Evolutionary conservation across 306 rosid genomes (phyloP), one percentile per base, ranked within the genome.

Genomic region (Crotalaria pallida): DNA sequence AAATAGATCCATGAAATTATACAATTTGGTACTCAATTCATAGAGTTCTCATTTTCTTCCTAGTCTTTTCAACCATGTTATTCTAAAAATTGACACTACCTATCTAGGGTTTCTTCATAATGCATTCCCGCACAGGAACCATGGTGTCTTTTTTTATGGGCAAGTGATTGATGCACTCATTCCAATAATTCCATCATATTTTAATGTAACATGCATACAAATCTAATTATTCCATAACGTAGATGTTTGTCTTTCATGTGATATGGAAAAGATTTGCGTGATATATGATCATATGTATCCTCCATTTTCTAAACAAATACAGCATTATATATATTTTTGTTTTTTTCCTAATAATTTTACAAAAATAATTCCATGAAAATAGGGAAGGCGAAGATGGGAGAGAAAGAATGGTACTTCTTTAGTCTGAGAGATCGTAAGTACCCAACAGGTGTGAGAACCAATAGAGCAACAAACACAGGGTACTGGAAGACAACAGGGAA

Each of bases 331-430:
- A n/a, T n/a, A n/a, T n/a, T n/a, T 0, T 64, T 15, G 15, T 1
- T 56, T 59, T 53, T 31, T n/a, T n/a, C n/a, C 23, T 13, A 69
- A 21, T 50, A 11, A 53, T 61, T 22, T 17, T 11, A 38, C 44
- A 38, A 13, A 36, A 26, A 23, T 1, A 1, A 4, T 52, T 43
- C 41, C 18, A 58, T 80, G 77, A 51, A 73, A 5, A 47, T 56
- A 88, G 98, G 90, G 72, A 93, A 93, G 77, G 98, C 97, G 1
- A 90, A 93, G 82, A 93, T 90, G 98, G 98, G 96, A 70, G 92
- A 87, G 67, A 92, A 92, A 36, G 95, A 92, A 40, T 92, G 98
- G 98, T 92, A 92, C 80, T 92, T 92, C 81, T 92, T 92, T 85
- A 92, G 92, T 74, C 81, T 89, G 1, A 74, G 98, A 63, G 98